phyloP scores from a whole-genome alignment of 768 basidiomycete genomes.

The Lentinula sp. region DNA sequence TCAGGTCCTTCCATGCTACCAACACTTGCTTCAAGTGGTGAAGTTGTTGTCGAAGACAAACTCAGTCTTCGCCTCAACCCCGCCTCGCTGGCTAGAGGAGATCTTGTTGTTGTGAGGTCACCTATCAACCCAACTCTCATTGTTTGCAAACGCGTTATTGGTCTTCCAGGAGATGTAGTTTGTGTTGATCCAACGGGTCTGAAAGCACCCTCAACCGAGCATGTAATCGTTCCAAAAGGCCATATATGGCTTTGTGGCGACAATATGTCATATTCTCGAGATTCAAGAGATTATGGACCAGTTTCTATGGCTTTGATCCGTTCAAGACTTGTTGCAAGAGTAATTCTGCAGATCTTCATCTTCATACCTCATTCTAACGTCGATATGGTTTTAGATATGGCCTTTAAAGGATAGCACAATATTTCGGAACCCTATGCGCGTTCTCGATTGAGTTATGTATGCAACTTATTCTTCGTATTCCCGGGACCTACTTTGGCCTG shows the following conservation, averaged over 20 bases:
- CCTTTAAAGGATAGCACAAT: constrained; percentile 30
- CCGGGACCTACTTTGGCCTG: not conserved
- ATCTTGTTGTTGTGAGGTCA: constrained; percentile 67
- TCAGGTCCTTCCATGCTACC: constrained; percentile 78
- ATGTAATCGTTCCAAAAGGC: constrained; percentile 75
- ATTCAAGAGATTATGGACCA: constrained; percentile 92
- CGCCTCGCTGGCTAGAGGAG: constrained; percentile 56
- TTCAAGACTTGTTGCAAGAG: constrained; percentile 61
- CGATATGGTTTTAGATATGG: constrained; percentile 30
- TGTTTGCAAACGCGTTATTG: constrained; percentile 87
- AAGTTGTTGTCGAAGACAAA: constrained; percentile 59
- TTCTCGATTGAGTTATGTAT: not conserved
- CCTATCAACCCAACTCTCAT: constrained; percentile 60
- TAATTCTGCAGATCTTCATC: constrained; percentile 23
- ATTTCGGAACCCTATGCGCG: constrained; percentile 31
- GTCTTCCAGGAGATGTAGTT: constrained; percentile 82
- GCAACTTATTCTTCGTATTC: not conserved
- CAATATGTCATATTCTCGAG: constrained; percentile 75
- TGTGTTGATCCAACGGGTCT: constrained; percentile 82
- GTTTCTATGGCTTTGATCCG: constrained; percentile 77
- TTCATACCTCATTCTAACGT: not conserved
- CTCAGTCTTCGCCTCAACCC: constrained; percentile 48
- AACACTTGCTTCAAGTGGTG: constrained; percentile 54
- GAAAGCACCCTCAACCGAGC: constrained; percentile 58
- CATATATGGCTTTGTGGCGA: constrained; percentile 92